phyloP scores from a whole-genome alignment of 495 filamentous ascomycete species.

The Penicillium dipodomyicola region DNA sequence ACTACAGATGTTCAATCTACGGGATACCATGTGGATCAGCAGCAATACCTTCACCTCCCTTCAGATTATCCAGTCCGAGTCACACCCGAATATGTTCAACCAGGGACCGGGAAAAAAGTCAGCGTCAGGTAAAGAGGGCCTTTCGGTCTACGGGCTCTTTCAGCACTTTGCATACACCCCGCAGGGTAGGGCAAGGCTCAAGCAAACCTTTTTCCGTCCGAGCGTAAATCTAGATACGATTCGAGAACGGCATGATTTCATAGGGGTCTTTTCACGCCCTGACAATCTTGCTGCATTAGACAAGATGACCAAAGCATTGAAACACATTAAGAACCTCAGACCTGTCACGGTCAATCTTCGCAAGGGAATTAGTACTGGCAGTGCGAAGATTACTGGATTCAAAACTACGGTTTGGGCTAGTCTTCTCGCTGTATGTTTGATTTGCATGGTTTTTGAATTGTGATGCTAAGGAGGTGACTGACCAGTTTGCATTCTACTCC shows the following conservation, averaged over 20 bases:
- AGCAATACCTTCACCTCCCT: constrained; percentile 76
- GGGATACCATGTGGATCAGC: constrained; percentile 81
- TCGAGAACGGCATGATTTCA: constrained; percentile 68
- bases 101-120: constrained; percentile 68
- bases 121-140: constrained; percentile 76
- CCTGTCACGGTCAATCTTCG: constrained; percentile 66
- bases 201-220: constrained; percentile 82
- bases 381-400: constrained; percentile 55
- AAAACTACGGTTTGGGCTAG: constrained; percentile 70
- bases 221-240: constrained; percentile 67
- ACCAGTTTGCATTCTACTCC: constrained; percentile 63
- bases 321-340: constrained; percentile 76
- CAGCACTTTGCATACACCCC: constrained; percentile 74
- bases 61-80: constrained; percentile 82
- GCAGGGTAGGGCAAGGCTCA: constrained; percentile 73
- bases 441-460: background rate
- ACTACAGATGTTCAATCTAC: constrained; percentile 76
- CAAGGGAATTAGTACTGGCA: constrained; percentile 68
- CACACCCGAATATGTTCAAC: constrained; percentile 79
- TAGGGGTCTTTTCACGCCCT: constrained; percentile 64
- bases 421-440: constrained; percentile 48
- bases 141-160: constrained; percentile 87
- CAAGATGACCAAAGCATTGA: constrained; percentile 61
- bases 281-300: constrained; percentile 61
- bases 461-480: constrained; percentile 32